These are phyloP conservation scores for Tetratostichococcus sp. DNA, from an alignment of 139 green algal genomes.

Conservation along the genomic window DNA sequence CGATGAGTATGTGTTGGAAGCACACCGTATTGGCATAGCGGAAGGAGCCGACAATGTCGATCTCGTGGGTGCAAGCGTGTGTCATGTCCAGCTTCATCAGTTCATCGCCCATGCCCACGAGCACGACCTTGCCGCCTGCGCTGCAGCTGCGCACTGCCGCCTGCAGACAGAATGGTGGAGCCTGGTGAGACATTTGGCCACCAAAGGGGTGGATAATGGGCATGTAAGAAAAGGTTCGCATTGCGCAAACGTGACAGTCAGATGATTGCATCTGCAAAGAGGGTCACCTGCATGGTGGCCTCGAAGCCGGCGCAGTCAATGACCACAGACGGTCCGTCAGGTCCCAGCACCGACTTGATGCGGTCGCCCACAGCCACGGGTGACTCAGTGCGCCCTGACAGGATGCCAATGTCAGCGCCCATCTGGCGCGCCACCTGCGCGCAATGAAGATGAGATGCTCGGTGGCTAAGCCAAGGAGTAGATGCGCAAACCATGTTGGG, in stretches of 20 bases:
- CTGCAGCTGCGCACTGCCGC: constrained; percentile 18
- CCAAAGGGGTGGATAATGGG: no score
- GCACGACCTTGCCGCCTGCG: constrained; percentile 40
- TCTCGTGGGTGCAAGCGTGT: constrained; percentile 29
- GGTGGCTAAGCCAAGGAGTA: no score
- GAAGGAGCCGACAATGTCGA: constrained; percentile 59
- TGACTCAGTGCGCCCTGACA: constrained; percentile 2
- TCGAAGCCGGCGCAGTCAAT: constrained; percentile 61
- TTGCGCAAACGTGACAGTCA: no score
- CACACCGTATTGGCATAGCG: constrained; percentile 55
- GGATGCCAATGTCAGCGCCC: constrained; percentile 13
- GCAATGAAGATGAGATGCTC: background rate
- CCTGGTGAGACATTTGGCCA: no score
- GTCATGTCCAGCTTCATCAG: constrained; percentile 42
- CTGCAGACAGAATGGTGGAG: constrained; percentile 16
- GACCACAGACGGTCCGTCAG: constrained; percentile 37
- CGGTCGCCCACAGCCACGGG: constrained; percentile 15
- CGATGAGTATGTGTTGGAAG: no score
- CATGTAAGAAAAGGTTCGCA: no score
- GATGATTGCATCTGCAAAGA: background rate
- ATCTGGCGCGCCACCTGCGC: constrained; percentile 17
- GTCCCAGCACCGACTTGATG: constrained; percentile 3
- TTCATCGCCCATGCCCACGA: constrained; percentile 57
- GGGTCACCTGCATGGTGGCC: constrained; percentile 34
- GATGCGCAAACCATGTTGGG: no score